Evolutionary conservation across 805 yeast species (phyloP).

Genomic region (Candida silvicultrix): DNA sequence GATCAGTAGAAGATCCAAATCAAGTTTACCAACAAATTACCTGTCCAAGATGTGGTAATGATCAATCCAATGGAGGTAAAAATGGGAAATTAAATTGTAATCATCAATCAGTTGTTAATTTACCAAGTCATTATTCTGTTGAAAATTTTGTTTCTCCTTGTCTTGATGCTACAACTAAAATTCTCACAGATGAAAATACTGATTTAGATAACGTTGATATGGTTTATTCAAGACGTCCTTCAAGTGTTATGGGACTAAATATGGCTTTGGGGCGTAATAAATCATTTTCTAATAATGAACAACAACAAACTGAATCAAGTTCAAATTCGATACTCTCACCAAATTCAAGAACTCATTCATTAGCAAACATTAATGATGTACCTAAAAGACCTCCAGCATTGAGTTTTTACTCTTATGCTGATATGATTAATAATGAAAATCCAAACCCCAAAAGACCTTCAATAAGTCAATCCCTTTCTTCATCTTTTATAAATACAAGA

Average conservation of each 20-base stretch:
- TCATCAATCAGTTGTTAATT: conserved; percentile 24
- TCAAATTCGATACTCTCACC: neutral
- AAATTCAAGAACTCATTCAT: conserved; percentile 16
- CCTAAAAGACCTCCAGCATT: conserved; percentile 20
- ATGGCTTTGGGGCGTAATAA: conserved; percentile 32
- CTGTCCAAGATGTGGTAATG: conserved; percentile 21
- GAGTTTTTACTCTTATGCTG: conserved; percentile 72
- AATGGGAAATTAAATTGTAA: conserved; percentile 16
- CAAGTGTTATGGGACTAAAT: conserved; percentile 42
- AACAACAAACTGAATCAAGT: neutral
- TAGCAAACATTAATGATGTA: conserved; percentile 14
- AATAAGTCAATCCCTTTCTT: conserved; percentile 34
- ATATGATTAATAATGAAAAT: conserved; percentile 66
- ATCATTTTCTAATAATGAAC: conserved; percentile 19
- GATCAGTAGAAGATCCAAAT: conserved; percentile 57
- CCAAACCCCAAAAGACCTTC: conserved; percentile 55
- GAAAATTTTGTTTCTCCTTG: conserved; percentile 80
- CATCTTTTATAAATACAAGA: conserved; percentile 22
- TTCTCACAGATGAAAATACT: conserved; percentile 48
- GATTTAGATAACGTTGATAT: conserved; percentile 68
- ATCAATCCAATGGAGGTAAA: conserved; percentile 9
- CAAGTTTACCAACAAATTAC: conserved; percentile 18
- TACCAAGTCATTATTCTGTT: conserved; percentile 33
- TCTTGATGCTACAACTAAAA: conserved; percentile 67
- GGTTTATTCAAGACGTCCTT: conserved; percentile 56